These are phyloP conservation scores for Aspergillus versicolor DNA, from an alignment of 2,329 filamentous ascomycete genomes.

Conservation along the genomic window DNA sequence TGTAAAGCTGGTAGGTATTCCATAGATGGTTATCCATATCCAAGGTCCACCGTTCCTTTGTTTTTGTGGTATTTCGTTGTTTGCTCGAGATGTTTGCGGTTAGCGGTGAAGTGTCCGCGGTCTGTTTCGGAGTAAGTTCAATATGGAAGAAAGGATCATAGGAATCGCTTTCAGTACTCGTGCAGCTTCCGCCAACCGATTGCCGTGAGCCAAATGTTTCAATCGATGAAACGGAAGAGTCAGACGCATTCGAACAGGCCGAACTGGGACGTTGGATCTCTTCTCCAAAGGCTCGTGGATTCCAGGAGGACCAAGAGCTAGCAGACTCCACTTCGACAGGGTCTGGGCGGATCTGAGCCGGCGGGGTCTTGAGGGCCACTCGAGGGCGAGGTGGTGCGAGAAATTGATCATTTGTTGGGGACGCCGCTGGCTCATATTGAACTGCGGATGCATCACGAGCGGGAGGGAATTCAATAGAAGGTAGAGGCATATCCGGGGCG, in stretches of 20 bases:
- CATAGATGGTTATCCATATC: conserved; percentile 67
- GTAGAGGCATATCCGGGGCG: conserved; percentile 41
- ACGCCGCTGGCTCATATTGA: conserved; percentile 22
- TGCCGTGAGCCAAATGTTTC: conserved; percentile 57
- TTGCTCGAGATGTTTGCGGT: conserved; percentile 28
- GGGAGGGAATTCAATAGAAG: conserved; percentile 43
- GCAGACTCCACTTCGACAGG: conserved; percentile 31
- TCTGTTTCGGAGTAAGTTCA: conserved; percentile 37
- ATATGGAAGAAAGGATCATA: conserved; percentile 56
- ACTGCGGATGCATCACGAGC: conserved; percentile 28
- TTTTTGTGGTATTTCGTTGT: conserved; percentile 25
- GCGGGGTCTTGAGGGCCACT: conserved; percentile 44
- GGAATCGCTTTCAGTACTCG: conserved; percentile 60
- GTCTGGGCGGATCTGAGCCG: conserved; percentile 44
- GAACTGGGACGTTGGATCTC: conserved; percentile 57
- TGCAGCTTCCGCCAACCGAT: conserved; percentile 60
- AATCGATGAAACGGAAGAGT: conserved; percentile 62
- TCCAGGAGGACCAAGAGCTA: conserved; percentile 33
- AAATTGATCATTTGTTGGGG: conserved; percentile 34
- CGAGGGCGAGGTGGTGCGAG: conserved; percentile 40
- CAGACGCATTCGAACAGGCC: conserved; percentile 58
- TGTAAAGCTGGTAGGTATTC: conserved; percentile 64
- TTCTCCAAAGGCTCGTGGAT: conserved; percentile 37
- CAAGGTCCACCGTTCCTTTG: conserved; percentile 51
- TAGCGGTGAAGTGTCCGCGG: conserved; percentile 39